Base-by-base conservation (phyloP, 75 land plant genomes). In the Cupressus sempervirens region DNA sequence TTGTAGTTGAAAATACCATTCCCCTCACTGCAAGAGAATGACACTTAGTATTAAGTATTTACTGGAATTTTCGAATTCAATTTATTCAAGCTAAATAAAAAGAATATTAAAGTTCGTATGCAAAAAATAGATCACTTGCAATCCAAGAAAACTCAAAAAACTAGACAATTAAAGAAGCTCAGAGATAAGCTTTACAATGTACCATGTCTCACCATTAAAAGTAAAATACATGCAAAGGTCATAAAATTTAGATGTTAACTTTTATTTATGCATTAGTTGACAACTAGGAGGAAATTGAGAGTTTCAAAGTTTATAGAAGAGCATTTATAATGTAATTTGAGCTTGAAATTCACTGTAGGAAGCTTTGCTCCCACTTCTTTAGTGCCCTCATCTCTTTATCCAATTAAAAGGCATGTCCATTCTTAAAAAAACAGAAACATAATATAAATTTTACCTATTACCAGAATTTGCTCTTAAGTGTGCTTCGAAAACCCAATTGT, bases 401-500 rank as follows among this genome's bases (percentile, higher is more conserved):
- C 52, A 9, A 50, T 11, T 11, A 50, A 50, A 50, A 0, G 14
- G 52, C 3, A 79, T 3, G 26, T 41, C 13, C 13, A 23, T 79
- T 76, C 14, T 79, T 38, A n/a, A 26, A 2, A 45, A 43, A 45
- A 79, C 40, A 41, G n/a, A 79, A 79, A 45, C 45, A 8, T 13
- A 79, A 45, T 45, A 2, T 13, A 82, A 50, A 16, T 82, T 50
- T 53, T 53, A 82, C 99, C 99, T 95, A 82, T 96, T 97, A 84
- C 96, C 96, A 32, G 90, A 91, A 70, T 91, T 94, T 84, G 95
- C 93, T 83, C 98, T 92, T 12, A 93, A 91, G 83, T 91, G 93
- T 81, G 99, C 96, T 84, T 98, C 96, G 50, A 98, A 92, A 85
- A 98, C 90, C 94, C 93, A 95, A 88, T 98, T 98, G 85, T 95